A percentile compares a stretch with the other conserved stretches of the same genome.
Conservation (phyloP, 2,329 filamentous ascomycete species). For the Pestalotiopsis sp. region DNA sequence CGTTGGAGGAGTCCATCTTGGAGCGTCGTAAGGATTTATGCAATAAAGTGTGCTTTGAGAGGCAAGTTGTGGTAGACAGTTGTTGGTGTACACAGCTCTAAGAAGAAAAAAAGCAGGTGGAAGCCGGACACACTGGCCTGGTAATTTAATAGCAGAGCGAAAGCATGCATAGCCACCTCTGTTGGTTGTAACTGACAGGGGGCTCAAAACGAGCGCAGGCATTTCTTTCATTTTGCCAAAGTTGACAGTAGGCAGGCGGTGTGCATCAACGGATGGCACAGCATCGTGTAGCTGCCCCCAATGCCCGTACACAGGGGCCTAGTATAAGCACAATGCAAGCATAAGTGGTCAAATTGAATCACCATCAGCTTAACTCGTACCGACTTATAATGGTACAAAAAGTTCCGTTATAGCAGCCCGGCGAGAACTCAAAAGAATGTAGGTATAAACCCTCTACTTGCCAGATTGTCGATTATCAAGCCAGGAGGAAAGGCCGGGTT, state of each 20-base stretch:
- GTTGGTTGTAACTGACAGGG: neutral
- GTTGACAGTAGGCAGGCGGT: neutral
- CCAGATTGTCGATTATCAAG: too few species aligned
- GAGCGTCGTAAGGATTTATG: neutral
- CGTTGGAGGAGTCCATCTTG: neutral
- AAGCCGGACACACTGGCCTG: neutral
- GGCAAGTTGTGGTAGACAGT: neutral
- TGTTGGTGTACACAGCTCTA: too few species aligned
- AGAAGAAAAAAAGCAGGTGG: neutral
- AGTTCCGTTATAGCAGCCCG: too few species aligned
- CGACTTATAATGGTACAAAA: too few species aligned
- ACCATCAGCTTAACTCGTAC: too few species aligned
- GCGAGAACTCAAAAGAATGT: too few species aligned
- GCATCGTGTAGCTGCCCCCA: neutral
- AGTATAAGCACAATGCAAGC: too few species aligned
- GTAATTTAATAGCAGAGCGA: neutral
- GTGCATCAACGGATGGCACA: neutral
- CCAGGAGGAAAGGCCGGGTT: too few species aligned
- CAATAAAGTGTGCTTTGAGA: neutral
- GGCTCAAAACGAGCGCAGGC: neutral
- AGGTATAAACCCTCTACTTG: too few species aligned
- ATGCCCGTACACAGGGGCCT: neutral
- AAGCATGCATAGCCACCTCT: neutral
- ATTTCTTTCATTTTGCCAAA: neutral
- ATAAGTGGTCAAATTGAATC: too few species aligned